These are phyloP conservation scores for Fremontodendron californicum DNA, from an alignment of 345 rosid species.

Conservation along the genomic window DNA sequence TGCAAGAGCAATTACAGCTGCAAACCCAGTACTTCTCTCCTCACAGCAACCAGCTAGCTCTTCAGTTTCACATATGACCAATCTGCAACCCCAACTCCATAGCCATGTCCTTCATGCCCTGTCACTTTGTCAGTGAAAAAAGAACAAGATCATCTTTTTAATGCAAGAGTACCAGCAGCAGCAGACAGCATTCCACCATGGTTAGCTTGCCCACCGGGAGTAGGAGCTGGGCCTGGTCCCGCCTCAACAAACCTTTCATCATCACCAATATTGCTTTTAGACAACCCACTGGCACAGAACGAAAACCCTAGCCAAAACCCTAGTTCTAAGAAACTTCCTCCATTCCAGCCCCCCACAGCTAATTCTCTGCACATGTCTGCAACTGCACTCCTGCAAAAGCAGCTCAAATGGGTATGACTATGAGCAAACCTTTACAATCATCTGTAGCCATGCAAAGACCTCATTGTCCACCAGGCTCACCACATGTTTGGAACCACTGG, in stretches of 20 bases:
- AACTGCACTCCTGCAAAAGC: conserved; percentile 80
- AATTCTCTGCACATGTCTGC: conserved; percentile 66
- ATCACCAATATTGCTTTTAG: conserved; percentile 18
- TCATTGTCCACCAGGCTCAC: conserved; percentile 19
- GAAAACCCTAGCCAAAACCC: conserved; percentile 33
- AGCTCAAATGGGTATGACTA: conserved; percentile 81
- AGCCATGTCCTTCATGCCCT: conserved; percentile 10
- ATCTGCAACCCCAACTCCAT: conserved; percentile 20
- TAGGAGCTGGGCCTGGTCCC: conserved; percentile 4
- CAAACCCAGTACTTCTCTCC: conserved; percentile 20
- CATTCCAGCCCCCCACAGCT: conserved; percentile 14
- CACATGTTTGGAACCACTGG: conserved; percentile 50
- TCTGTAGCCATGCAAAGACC: background rate
- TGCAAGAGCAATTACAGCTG: conserved; percentile 27
- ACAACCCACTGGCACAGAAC: conserved; percentile 9
- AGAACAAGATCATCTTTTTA: conserved; percentile 31
- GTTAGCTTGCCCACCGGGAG: conserved; percentile 16
- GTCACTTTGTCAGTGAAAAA: conserved; percentile 37
- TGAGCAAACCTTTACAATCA: conserved; percentile 32
- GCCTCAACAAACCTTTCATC: conserved; percentile 18
- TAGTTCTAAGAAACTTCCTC: conserved; percentile 21
- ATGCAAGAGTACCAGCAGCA: conserved; percentile 20
- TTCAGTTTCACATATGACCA: conserved; percentile 20
- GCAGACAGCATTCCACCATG: conserved; percentile 26
- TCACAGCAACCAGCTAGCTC: conserved; percentile 24